These are phyloP conservation scores for Apiospora sp. DNA, from an alignment of 2,329 filamentous ascomycete species.

Conservation along the genomic window DNA sequence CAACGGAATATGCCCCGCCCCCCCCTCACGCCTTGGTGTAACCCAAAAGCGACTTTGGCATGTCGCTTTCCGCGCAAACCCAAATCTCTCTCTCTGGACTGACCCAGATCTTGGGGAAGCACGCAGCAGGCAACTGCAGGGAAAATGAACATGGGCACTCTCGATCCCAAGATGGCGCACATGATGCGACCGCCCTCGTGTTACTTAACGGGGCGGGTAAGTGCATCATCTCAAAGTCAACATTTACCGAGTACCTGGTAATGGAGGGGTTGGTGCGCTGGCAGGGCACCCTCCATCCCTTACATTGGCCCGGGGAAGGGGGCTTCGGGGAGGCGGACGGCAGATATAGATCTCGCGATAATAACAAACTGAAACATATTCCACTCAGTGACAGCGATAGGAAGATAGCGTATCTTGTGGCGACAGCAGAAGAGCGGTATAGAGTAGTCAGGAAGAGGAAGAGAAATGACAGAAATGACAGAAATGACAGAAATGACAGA, in stretches of 20 bases:
- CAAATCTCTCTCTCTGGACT: not conserved
- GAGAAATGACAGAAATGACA: not conserved
- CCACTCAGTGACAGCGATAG: not conserved
- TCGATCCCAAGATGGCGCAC: not conserved
- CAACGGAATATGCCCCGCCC: not conserved
- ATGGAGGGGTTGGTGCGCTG: not conserved
- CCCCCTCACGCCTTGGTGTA: not conserved
- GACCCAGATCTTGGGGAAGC: constrained; percentile 2
- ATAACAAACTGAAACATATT: not conserved
- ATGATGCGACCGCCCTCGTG: not conserved
- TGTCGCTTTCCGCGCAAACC: not conserved
- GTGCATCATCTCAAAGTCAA: not conserved
- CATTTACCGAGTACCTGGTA: constrained; percentile 14
- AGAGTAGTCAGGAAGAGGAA: not conserved
- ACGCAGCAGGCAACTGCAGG: not conserved
- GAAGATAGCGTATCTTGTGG: not conserved
- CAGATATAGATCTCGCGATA: constrained; percentile 1
- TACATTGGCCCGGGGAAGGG: not conserved
- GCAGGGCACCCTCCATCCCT: not conserved
- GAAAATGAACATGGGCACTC: not conserved
- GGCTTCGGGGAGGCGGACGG: not conserved
- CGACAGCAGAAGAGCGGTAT: not conserved
- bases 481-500: too few species aligned
- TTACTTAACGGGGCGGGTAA: not conserved
- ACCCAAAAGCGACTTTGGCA: not conserved